Evolutionary conservation across 371 early-diverging fungal genomes (phyloP).

Genomic region (Haplosporangium sp.): DNA sequence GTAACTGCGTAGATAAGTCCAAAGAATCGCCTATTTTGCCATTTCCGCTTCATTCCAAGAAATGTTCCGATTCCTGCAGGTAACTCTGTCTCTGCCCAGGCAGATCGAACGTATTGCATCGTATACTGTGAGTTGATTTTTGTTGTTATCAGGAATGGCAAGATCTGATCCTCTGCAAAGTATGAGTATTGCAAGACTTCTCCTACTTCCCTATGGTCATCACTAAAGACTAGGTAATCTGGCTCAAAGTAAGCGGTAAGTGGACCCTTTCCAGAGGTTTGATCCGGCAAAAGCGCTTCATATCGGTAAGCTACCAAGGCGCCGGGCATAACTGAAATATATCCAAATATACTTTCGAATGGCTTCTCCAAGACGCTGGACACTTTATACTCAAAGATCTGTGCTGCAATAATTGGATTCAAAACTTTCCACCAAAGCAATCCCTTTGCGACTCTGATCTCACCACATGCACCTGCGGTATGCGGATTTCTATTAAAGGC

Average conservation of each 20-base stretch:
- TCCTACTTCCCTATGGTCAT: constrained; percentile 68
- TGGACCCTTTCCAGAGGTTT: constrained; percentile 68
- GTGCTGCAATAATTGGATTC: constrained; percentile 93
- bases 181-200: constrained; percentile 70
- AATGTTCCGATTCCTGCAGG: constrained; percentile 75
- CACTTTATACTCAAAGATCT: constrained; percentile 94
- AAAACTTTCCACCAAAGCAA: constrained; percentile 73
- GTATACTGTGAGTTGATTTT: constrained; percentile 24
- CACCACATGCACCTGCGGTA: constrained; percentile 96
- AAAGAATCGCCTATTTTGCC: constrained; percentile 97
- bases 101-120: constrained; percentile 53
- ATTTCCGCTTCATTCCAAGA: constrained; percentile 92
- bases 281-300: constrained; percentile 71
- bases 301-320: constrained; percentile 94
- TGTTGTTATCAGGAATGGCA: constrained; percentile 48
- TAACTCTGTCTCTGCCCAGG: constrained; percentile 55
- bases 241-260: constrained; percentile 88
- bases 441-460: constrained; percentile 91
- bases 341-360: constrained; percentile 89
- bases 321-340: constrained; percentile 90
- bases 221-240: constrained; percentile 78
- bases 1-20: constrained; percentile 89
- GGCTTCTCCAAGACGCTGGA: constrained; percentile 95
- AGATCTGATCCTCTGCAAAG: constrained; percentile 70
- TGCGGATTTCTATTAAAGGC: constrained; percentile 88